Evolutionary conservation across 331 rosid species (phyloP), one percentile per base, ranked within the genome.

Genomic region (Rhamnella rubrinervis): DNA sequence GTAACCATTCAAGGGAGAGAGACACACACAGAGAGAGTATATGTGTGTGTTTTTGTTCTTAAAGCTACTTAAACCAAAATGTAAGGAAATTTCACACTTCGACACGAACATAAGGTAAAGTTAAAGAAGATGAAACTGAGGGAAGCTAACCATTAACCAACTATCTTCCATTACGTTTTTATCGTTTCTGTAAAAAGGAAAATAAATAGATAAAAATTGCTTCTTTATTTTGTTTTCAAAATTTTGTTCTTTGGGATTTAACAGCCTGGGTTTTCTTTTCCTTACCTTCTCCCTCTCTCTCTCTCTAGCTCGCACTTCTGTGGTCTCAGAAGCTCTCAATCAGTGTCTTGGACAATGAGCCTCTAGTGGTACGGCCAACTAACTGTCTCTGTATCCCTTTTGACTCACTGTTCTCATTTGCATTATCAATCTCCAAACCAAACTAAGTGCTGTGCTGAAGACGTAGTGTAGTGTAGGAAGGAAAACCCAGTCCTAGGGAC

Each of bases 331-430:
- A 25, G 37, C 0, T 11, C 56, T 20, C 25, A 55, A 76, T 77
- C 47, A 70, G 81, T 61, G 63, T 72, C 73, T 71, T n/a, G 71
- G 72, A 64, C 46, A 56, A 53, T 31, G 67, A 63, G 75, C 75
- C 82, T 21, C 72, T 35, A 55, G 49, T 0, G 39, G 76, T 68
- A 77, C 73, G 77, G 81, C 81, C 96, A 86, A 80, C 96, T 66
- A 86, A 72, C 89, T 56, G 73, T 86, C 84, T 79, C 59, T n/a
- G 3, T 23, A 10, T 35, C 38, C 47, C 51, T 64, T 72, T 81
- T 79, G 89, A 85, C 86, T 63, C 67, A 63, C 71, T 28, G 66
- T 41, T 67, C 28, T n/a, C 38, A 28, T 6, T 50, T 19, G 16
- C 4, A 19, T 3, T 3, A 15, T 6, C 18, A 17, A 51, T 8